Percentiles rank a stretch among this genome's conserved stretches.
Conservation (phyloP, 2,329 filamentous ascomycete species). For the Chaetomiaceae sp. region DNA sequence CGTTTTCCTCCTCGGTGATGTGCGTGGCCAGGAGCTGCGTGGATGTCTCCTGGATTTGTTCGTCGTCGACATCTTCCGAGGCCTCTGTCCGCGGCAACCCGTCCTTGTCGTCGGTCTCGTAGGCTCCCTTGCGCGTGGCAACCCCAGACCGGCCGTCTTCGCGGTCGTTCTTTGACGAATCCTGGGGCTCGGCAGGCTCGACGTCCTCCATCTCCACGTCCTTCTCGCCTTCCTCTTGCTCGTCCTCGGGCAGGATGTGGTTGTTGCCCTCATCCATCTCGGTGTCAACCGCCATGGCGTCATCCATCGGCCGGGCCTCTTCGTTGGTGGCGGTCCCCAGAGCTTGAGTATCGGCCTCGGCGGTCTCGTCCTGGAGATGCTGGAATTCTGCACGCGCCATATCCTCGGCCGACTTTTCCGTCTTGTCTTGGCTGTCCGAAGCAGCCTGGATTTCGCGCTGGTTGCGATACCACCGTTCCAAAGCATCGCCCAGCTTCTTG, state of each 20-base stretch:
- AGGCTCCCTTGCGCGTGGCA: conserved; percentile 55
- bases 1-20: conserved; percentile 42
- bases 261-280: conserved; percentile 51
- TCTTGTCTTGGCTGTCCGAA: conserved; percentile 47
- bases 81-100: conserved; percentile 28
- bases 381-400: conserved; percentile 83
- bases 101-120: conserved; percentile 44
- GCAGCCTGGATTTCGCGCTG: conserved; percentile 73
- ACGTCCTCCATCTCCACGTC: conserved; percentile 46
- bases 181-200: conserved; percentile 34
- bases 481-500: conserved; percentile 87
- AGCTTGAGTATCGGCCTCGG: conserved; percentile 81
- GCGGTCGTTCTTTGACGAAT: conserved; percentile 41
- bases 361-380: conserved; percentile 81
- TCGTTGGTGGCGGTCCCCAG: conserved; percentile 85
- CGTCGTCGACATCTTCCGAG: conserved; percentile 40
- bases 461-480: conserved; percentile 89
- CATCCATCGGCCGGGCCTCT: conserved; percentile 78
- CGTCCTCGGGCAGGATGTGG: conserved; percentile 48
- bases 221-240: conserved; percentile 37
- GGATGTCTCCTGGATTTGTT: conserved; percentile 51
- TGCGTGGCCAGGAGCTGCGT: conserved; percentile 70
- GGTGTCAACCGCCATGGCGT: conserved; percentile 80
- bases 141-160: conserved; percentile 58
- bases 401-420: conserved; percentile 53